These are phyloP conservation scores for Rhizopogon roseolus DNA, from an alignment of 768 basidiomycete genomes.

Conservation along the genomic window DNA sequence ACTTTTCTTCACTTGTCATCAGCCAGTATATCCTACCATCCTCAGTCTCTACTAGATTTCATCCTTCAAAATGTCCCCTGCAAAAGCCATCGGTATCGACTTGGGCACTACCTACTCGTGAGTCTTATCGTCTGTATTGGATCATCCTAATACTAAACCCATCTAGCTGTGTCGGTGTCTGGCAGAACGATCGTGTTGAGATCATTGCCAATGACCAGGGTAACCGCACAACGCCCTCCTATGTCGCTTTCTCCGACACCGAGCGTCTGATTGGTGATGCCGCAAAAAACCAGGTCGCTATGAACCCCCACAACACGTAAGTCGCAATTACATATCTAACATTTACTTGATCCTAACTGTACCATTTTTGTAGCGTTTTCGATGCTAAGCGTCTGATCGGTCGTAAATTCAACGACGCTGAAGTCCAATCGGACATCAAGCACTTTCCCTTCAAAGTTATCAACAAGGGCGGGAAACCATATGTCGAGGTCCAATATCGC, in stretches of 20 bases:
- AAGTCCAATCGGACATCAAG: slow-evolving; percentile 80
- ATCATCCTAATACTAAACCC: slow-evolving; percentile 9
- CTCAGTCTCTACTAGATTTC: neutral
- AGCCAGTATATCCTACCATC: neutral
- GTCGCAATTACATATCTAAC: slow-evolving; percentile 8
- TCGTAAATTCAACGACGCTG: slow-evolving; percentile 80
- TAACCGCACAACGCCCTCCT: slow-evolving; percentile 93
- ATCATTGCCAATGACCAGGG: slow-evolving; percentile 97
- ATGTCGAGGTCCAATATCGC: slow-evolving; percentile 86
- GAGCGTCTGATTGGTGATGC: slow-evolving; percentile 99
- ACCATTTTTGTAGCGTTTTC: slow-evolving; percentile 62
- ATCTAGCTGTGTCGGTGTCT: slow-evolving; percentile 93
- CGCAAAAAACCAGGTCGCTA: slow-evolving; percentile 97
- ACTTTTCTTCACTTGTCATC: slow-evolving; percentile 10
- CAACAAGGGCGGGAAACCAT: slow-evolving; percentile 84
- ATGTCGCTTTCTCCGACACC: slow-evolving; percentile 90
- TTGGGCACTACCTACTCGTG: slow-evolving; percentile 92
- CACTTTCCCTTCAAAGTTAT: slow-evolving; percentile 95
- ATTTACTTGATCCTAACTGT: slow-evolving; percentile 5
- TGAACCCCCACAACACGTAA: slow-evolving; percentile 94
- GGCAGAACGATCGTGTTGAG: slow-evolving; percentile 99
- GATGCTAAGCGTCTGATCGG: slow-evolving; percentile 98
- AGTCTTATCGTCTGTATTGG: slow-evolving; percentile 23
- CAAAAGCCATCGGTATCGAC: slow-evolving; percentile 89
- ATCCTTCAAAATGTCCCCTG: neutral